Evolutionary conservation across 495 filamentous ascomycete species (phyloP), one percentile per base, ranked within the genome.

Genomic region (Parathielavia appendiculata): DNA sequence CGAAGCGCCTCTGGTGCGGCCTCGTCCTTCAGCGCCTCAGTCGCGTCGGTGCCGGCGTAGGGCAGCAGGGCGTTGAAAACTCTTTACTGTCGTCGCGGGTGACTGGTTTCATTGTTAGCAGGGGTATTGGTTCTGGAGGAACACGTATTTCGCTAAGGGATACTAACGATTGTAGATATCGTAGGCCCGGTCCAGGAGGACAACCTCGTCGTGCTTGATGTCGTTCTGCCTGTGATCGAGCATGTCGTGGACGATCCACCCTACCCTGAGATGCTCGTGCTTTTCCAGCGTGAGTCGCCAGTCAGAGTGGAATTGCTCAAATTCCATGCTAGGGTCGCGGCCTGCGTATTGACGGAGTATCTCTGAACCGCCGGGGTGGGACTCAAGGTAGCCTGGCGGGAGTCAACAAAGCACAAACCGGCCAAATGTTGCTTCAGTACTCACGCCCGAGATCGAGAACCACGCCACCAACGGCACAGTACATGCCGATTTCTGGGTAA

Each of bases 401-500:
- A 16, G 51, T 53, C n/a, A 53, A 38, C 9, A 3, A 41, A 40
- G 3, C 19, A 6, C 14, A 2, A 1, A 7, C 0, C 14, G 1
- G 12, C 20, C 14, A 19, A 1, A 17, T 0, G 3, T 11, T 2
- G 26, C 6, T 10, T 5, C n/a, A 30, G 10, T 14, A 32, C 54
- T 30, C 41, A 57, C 56, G 56, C 9, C 35, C 49, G 2, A 59
- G 44, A 20, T 54, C 44, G 10, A 41, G 48, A 34, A 54, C 41
- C 16, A 38, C 35, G 26, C 19, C 45, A 16, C 38, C 45, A 16
- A 56, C 35, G n/a, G 44, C 51, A 34, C 57, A 59, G 43, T 59
- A 59, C 57, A 59, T 46, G 12, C 57, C 57, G 6, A 54, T 16
- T 12, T 48, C 40, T 0, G 34, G 49, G 41, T 30, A 48, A 20